These are phyloP conservation scores for Phytophthora rubi DNA, from an alignment of 352 stramenopile genomes.

Conservation along the genomic window DNA sequence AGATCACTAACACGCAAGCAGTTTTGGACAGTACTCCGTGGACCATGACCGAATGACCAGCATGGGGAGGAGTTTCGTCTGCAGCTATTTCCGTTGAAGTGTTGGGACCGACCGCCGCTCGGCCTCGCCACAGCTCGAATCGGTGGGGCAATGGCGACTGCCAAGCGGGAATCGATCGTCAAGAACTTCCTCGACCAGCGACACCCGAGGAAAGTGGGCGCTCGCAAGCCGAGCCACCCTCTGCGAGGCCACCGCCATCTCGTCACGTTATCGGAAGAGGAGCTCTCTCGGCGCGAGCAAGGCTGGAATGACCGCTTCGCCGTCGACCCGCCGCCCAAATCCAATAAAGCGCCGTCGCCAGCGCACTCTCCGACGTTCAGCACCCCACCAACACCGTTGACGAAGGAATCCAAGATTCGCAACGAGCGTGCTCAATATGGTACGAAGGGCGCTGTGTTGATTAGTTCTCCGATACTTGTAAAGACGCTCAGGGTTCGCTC, in stretches of 20 bases:
- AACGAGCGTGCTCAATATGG: slow-evolving; percentile 68
- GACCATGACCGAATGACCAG: not conserved
- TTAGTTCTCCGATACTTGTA: not conserved
- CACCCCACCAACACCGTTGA: slow-evolving; percentile 27
- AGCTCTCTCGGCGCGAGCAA: slow-evolving; percentile 68
- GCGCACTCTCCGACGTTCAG: slow-evolving; percentile 33
- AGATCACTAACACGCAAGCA: slow-evolving; percentile 1
- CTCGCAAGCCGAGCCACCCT: slow-evolving; percentile 24
- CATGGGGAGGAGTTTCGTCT: slow-evolving; percentile 9
- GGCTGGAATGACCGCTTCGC: slow-evolving; percentile 82
- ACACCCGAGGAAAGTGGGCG: slow-evolving; percentile 24
- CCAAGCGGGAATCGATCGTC: slow-evolving; percentile 49
- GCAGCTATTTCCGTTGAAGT: slow-evolving; percentile 3
- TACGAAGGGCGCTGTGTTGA: slow-evolving; percentile 6
- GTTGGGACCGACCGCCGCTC: not conserved
- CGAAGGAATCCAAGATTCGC: slow-evolving; percentile 59
- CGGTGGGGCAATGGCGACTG: slow-evolving; percentile 41
- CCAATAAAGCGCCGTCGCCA: slow-evolving; percentile 47
- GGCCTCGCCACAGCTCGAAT: not conserved
- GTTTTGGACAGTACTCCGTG: not conserved
- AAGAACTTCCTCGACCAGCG: slow-evolving; percentile 55
- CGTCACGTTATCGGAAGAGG: slow-evolving; percentile 50
- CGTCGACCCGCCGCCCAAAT: slow-evolving; percentile 55
- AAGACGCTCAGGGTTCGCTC: not conserved
- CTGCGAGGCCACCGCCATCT: slow-evolving; percentile 46